Evolutionary conservation across 2,329 filamentous ascomycete species (phyloP), one percentile per base, ranked within the genome.

Genomic region (Verticillium zaregamsianum): DNA sequence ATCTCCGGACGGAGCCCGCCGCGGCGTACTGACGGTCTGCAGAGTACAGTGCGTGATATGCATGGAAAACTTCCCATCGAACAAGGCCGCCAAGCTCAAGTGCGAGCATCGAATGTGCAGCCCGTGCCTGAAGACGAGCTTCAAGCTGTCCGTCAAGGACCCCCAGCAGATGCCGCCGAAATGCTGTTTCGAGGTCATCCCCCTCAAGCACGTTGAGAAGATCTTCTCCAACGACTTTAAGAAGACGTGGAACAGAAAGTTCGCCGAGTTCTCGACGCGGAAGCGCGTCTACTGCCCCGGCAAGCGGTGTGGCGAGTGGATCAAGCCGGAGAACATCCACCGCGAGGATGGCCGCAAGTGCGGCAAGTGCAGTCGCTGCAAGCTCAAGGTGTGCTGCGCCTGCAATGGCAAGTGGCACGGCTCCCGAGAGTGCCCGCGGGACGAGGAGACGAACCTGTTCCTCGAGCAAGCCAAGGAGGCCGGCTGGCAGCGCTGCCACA

Each of bases 81-180:
- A 80, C 63, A 87, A 86, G 73, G 84, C 89, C 37, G 87, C 87
- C 40, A 90, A 88, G 72, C 83, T 96, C 39, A 84, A 86, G 66
- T 96, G 93, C 72, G 87, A 87, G 3, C 92, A 96, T 74, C 85
- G 87, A 64, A 93, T 94, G 89, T 96, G 93, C 74, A 82, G 90
- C 66, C 73, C 82, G 8, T 96, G 93, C 73, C 79, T 97, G 49
- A 89, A 87, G 73, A 85, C 87, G 58, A 83, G 86, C 62, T 96
- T 96, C 75, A 86, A 82, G 60, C 81, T 92, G 64, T 95, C 92
- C 12, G 80, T 93, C 64, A 88, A 82, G 52, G 91, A 96, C 71
- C 87, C 90, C 1, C 84, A 87, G 63, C 88, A 92, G 67, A 96
- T 96, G 91, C 92, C 93, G 20, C 93, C 93, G 0, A 85, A 82